phyloP scores from a whole-genome alignment of 2,329 filamentous ascomycete species.

The Malbranchea zuffiana region DNA sequence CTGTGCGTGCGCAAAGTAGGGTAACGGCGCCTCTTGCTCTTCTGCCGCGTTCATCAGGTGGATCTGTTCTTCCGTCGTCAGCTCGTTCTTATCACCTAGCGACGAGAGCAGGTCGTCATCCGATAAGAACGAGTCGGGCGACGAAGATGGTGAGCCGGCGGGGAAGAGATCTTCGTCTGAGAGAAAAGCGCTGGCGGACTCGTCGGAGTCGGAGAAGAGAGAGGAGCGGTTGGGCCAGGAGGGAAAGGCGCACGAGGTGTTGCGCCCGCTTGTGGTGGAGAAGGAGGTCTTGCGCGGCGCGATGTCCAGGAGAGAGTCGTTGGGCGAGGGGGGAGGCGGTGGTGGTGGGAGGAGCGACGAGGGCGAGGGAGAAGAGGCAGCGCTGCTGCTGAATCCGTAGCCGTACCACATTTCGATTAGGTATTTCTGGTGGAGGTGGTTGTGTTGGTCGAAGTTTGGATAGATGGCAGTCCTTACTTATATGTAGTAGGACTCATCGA shows the following conservation, averaged over 20 bases:
- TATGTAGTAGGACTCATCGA: too few relatives aligned
- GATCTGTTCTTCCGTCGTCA: slow-evolving; percentile 33
- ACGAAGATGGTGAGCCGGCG: slow-evolving; percentile 21
- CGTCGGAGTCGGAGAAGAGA: slow-evolving; percentile 25
- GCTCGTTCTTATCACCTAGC: slow-evolving; percentile 13
- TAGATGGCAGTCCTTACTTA: too few relatives aligned
- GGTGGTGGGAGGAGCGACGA: slow-evolving; percentile 25
- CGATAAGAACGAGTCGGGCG: not conserved
- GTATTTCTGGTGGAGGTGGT: not conserved
- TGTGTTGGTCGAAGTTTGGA: not conserved
- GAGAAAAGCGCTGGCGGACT: slow-evolving; percentile 29
- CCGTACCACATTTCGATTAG: slow-evolving; percentile 12
- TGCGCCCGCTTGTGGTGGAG: slow-evolving; percentile 28
- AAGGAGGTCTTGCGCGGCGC: slow-evolving; percentile 34
- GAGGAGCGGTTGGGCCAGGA: slow-evolving; percentile 36
- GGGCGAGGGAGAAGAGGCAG: slow-evolving; percentile 18
- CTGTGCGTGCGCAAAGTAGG: slow-evolving; percentile 23
- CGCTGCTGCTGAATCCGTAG: slow-evolving; percentile 14
- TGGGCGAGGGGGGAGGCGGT: slow-evolving; percentile 31
- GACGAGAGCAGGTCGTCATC: not conserved
- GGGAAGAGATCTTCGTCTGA: slow-evolving; percentile 35
- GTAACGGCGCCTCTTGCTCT: slow-evolving; percentile 24
- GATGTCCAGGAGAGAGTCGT: slow-evolving; percentile 31
- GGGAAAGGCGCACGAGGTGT: slow-evolving; percentile 34
- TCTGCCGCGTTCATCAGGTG: slow-evolving; percentile 27